phyloP scores from a whole-genome alignment of 73 alveolate genomes.

The Blepharisma stoltei region DNA sequence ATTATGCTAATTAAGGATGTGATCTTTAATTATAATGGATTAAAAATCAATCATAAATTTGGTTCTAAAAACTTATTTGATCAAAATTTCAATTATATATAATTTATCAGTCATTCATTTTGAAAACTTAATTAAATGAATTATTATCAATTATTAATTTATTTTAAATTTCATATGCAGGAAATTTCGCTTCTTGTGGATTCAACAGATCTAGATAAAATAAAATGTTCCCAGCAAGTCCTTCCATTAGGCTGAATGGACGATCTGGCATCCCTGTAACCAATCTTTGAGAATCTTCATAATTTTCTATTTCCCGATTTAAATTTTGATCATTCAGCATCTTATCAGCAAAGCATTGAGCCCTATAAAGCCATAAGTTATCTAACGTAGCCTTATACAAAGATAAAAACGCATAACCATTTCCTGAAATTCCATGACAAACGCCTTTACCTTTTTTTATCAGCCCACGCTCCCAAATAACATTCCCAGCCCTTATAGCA shows the following conservation, averaged over 20 bases:
- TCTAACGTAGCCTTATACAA: slow-evolving; percentile 55
- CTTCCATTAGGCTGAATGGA: slow-evolving; percentile 82
- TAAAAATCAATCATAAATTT: too few relatives aligned
- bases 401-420: slow-evolving; percentile 62
- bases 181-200: slow-evolving; percentile 16
- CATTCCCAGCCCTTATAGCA: slow-evolving; percentile 54
- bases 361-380: slow-evolving; percentile 63
- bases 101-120: too few relatives aligned
- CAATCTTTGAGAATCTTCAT: slow-evolving; percentile 47
- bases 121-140: too few relatives aligned
- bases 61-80: too few relatives aligned
- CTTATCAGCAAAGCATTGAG: slow-evolving; percentile 47
- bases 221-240: slow-evolving; percentile 52
- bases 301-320: slow-evolving; percentile 34
- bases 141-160: not conserved
- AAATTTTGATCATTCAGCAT: slow-evolving; percentile 47
- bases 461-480: slow-evolving; percentile 77
- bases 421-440: slow-evolving; percentile 90
- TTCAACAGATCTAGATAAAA: slow-evolving; percentile 33
- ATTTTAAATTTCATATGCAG: slow-evolving; percentile 28
- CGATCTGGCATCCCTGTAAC: slow-evolving; percentile 64
- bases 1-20: too few relatives aligned
- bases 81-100: too few relatives aligned
- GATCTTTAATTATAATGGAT: too few relatives aligned
- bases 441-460: slow-evolving; percentile 79